Evolutionary conservation across 2,329 filamentous ascomycete species (phyloP).

Genomic region (Alternaria infectoria): DNA sequence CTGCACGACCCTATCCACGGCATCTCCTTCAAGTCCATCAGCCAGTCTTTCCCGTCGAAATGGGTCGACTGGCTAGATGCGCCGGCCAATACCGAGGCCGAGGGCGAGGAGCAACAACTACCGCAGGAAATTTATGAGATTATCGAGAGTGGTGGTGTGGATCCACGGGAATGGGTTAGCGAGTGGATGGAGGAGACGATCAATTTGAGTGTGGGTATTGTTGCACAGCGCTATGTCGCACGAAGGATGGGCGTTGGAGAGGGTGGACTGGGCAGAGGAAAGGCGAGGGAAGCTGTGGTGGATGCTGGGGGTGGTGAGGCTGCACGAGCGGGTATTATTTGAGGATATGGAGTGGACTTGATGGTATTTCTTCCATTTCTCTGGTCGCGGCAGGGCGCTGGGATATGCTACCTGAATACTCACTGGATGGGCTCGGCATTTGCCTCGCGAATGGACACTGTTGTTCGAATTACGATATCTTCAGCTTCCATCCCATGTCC

Average conservation of each 20-base stretch:
- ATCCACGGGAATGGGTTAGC: conserved; percentile 94
- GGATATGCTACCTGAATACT: neutral
- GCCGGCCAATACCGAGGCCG: conserved; percentile 35
- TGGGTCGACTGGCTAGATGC: conserved; percentile 94
- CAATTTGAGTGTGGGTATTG: conserved; percentile 76
- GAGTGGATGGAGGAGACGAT: conserved; percentile 96
- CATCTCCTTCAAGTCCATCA: conserved; percentile 83
- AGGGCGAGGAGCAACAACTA: conserved; percentile 60
- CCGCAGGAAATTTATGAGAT: conserved; percentile 90
- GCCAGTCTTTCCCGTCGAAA: conserved; percentile 79
- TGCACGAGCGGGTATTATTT: conserved; percentile 59
- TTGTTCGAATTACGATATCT: neutral
- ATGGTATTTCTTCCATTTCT: conserved; percentile 2
- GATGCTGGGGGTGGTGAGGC: conserved; percentile 66
- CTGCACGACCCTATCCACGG: conserved; percentile 88
- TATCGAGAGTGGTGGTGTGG: conserved; percentile 74
- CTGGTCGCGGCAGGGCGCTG: conserved; percentile 2
- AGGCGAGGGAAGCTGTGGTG: conserved; percentile 60
- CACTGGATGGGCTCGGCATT: neutral
- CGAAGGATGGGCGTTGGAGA: conserved; percentile 95
- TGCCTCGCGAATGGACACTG: conserved; percentile 1
- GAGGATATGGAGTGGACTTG: neutral
- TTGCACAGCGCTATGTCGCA: conserved; percentile 95
- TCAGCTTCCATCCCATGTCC: neutral
- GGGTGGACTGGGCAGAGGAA: conserved; percentile 68